Evolutionary conservation across 148 eudicot genomes (phyloP).

Genomic region (Agrostemma githago): DNA sequence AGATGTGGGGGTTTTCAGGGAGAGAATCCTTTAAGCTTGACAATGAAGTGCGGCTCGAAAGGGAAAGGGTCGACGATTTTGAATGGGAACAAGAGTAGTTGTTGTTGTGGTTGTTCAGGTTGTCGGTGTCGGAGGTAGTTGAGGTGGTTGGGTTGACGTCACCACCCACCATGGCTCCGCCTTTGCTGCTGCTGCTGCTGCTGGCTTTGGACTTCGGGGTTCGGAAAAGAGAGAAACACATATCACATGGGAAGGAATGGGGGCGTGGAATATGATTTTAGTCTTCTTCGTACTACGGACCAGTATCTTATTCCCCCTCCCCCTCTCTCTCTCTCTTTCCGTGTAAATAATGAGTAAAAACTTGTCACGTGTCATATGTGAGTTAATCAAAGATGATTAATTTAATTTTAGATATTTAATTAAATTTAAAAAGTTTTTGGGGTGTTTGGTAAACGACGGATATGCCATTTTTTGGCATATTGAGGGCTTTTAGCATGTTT

Average conservation of each 20-base stretch:
- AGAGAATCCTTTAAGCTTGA: slow-evolving; percentile 51
- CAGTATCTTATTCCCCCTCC: too few relatives aligned
- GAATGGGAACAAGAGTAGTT: slow-evolving; percentile 30
- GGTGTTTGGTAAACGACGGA: too few relatives aligned
- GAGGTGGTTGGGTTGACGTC: background rate
- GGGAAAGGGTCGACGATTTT: slow-evolving; percentile 38
- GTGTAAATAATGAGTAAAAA: too few relatives aligned
- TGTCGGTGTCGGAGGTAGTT: background rate
- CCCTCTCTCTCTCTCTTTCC: too few relatives aligned
- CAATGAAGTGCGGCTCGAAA: slow-evolving; percentile 35
- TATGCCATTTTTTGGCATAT: too few relatives aligned
- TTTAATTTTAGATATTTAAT: too few relatives aligned
- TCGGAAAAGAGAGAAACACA: slow-evolving; percentile 41
- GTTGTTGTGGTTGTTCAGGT: slow-evolving; percentile 18
- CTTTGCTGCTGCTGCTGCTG: background rate
- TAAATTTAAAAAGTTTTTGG: too few relatives aligned
- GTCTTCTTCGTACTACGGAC: too few relatives aligned
- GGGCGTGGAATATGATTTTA: too few relatives aligned
- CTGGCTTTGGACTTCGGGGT: slow-evolving; percentile 13
- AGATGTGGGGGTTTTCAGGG: slow-evolving; percentile 52
- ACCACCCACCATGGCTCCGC: background rate
- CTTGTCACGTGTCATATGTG: too few relatives aligned
- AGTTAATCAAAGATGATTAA: too few relatives aligned
- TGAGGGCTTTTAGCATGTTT: too few relatives aligned
- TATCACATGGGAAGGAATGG: slow-evolving; percentile 2